Evolutionary conservation across 352 stramenopile species (phyloP).

Genomic region (Phytopythium montanum): DNA sequence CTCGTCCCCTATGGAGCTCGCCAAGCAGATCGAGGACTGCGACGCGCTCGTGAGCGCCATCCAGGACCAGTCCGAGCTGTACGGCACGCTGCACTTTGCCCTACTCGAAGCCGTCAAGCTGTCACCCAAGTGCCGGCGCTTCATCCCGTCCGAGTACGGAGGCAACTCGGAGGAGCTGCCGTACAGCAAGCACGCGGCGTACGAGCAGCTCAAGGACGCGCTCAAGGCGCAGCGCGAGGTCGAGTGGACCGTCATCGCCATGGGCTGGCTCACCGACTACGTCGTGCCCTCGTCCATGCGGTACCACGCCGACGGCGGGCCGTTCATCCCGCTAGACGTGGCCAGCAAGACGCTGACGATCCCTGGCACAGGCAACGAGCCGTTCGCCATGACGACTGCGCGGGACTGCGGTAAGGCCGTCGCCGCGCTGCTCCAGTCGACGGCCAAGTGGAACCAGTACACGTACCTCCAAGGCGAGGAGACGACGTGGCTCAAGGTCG

Average conservation of each 20-base stretch:
- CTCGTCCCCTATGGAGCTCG: no score
- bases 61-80: slow-evolving; percentile 9
- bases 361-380: slow-evolving; percentile 25
- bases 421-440: slow-evolving; percentile 16
- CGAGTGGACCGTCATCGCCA: slow-evolving; percentile 31
- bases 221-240: slow-evolving; percentile 24
- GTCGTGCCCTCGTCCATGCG: slow-evolving; percentile 25
- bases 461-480: slow-evolving; percentile 29
- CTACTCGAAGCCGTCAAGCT: slow-evolving; percentile 32
- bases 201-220: slow-evolving; percentile 14
- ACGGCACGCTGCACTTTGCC: slow-evolving; percentile 14
- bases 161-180: slow-evolving; percentile 26
- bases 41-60: slow-evolving; percentile 28
- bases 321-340: slow-evolving; percentile 18
- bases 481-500: slow-evolving; percentile 31
- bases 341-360: slow-evolving; percentile 28
- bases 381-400: slow-evolving; percentile 19
- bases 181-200: slow-evolving; percentile 7
- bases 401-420: slow-evolving; percentile 21
- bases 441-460: slow-evolving; percentile 24
- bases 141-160: slow-evolving; percentile 36
- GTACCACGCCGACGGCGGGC: slow-evolving; percentile 16
- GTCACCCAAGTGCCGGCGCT: slow-evolving; percentile 37
- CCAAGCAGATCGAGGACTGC: slow-evolving; percentile 19
- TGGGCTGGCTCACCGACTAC: slow-evolving; percentile 30